Percentiles rank a stretch among this genome's conserved stretches.
Conservation (phyloP, 768 basidiomycete genomes). For the Pisolithus tinctorius region DNA sequence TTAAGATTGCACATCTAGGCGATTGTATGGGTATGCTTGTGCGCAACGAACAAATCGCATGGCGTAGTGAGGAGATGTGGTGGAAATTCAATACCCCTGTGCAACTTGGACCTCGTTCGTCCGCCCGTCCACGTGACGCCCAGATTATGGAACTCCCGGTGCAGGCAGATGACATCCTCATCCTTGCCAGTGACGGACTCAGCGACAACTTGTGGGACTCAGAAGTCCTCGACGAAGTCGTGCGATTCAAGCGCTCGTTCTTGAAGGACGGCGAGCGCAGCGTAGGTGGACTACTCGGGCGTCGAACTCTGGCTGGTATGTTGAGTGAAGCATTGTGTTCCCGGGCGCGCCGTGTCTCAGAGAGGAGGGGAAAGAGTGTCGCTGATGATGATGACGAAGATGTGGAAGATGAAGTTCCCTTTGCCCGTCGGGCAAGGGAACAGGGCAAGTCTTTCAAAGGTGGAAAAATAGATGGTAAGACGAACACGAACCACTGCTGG, state of each 20-base stretch:
- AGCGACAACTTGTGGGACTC: constrained; percentile 87
- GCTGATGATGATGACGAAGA: constrained; percentile 21
- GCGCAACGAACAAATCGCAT: constrained; percentile 69
- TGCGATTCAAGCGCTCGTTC: constrained; percentile 44
- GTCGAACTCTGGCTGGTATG: constrained; percentile 58
- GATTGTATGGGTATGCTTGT: constrained; percentile 88
- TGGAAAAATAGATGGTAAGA: constrained; percentile 80
- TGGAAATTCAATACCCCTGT: constrained; percentile 70
- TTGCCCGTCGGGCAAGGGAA: constrained; percentile 73
- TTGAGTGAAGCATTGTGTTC: constrained; percentile 77
- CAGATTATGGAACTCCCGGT: constrained; percentile 67
- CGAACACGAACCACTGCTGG: background rate
- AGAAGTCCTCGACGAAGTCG: constrained; percentile 78
- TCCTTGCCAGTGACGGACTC: constrained; percentile 76
- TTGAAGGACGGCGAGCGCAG: constrained; percentile 16
- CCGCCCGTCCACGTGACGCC: constrained; percentile 61
- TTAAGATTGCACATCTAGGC: constrained; percentile 79
- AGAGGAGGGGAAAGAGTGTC: constrained; percentile 30
- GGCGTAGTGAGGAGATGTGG: constrained; percentile 92
- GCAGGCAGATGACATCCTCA: constrained; percentile 64
- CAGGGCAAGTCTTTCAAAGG: constrained; percentile 66
- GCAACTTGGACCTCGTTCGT: constrained; percentile 55
- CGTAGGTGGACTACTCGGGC: constrained; percentile 29
- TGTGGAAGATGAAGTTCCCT: constrained; percentile 60
- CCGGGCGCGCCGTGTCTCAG: constrained; percentile 64